phyloP scores from a whole-genome alignment of 2,329 filamentous ascomycete species.

The Trichophyton schoenleinii region DNA sequence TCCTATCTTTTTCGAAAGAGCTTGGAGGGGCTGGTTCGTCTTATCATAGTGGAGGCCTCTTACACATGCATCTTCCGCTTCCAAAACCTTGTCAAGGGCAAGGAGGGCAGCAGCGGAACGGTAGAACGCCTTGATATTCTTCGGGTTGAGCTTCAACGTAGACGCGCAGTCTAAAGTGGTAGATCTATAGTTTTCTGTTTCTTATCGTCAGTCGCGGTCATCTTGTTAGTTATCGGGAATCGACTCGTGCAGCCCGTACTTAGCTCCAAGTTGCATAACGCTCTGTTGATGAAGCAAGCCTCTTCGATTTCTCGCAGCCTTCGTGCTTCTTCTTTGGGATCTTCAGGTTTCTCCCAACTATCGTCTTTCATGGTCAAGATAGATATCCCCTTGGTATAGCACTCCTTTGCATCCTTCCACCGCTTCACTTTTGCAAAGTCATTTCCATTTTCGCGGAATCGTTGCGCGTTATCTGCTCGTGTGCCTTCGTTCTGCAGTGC shows the following conservation, averaged over 20 bases:
- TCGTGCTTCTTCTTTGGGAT: constrained; percentile 45
- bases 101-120: constrained; percentile 68
- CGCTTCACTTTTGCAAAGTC: constrained; percentile 63
- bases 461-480: constrained; percentile 63
- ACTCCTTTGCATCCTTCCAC: constrained; percentile 77
- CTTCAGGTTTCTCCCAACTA: constrained; percentile 39
- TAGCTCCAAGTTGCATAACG: constrained; percentile 77
- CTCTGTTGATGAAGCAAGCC: constrained; percentile 71
- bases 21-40: constrained; percentile 53
- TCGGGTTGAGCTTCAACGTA: constrained; percentile 63
- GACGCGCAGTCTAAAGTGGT: constrained; percentile 75
- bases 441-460: constrained; percentile 88
- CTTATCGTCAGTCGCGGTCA: no score
- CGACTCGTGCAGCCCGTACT: constrained; percentile 33
- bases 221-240: no score
- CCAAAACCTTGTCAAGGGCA: constrained; percentile 61
- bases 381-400: constrained; percentile 75
- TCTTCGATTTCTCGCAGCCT: constrained; percentile 57
- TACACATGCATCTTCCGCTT: constrained; percentile 68
- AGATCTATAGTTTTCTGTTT: constrained; percentile 65
- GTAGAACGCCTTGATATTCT: constrained; percentile 84
- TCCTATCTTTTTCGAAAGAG: constrained; percentile 51
- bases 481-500: constrained; percentile 90
- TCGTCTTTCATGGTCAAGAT: constrained; percentile 51
- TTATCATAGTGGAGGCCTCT: constrained; percentile 62